These are phyloP conservation scores for Naematelia encephala DNA, from an alignment of 768 basidiomycete species.

Conservation along the genomic window DNA sequence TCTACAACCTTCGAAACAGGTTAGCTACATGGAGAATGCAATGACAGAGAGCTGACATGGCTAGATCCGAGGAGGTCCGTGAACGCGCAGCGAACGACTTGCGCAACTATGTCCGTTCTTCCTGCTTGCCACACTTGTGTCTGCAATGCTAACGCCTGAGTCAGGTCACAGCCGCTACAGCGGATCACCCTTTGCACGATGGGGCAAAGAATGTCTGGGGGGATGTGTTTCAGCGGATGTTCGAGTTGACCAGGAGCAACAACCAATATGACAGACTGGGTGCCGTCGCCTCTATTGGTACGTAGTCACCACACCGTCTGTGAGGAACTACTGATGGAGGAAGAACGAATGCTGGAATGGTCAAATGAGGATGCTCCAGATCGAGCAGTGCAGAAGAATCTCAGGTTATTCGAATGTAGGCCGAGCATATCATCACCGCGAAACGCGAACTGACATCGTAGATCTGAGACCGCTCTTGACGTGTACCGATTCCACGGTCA, in stretches of 20 bases:
- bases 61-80: slow-evolving; percentile 64
- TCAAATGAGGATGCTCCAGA: slow-evolving; percentile 42
- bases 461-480: slow-evolving; percentile 87
- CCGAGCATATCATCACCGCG: background rate
- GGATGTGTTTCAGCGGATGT: slow-evolving; percentile 39
- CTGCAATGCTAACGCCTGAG: background rate
- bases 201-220: slow-evolving; percentile 37
- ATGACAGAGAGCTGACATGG: background rate
- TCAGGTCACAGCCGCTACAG: slow-evolving; percentile 28
- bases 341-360: slow-evolving; percentile 34
- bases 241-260: slow-evolving; percentile 43
- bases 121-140: background rate
- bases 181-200: slow-evolving; percentile 41
- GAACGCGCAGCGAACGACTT: slow-evolving; percentile 59
- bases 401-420: slow-evolving; percentile 43
- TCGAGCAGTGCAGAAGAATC: slow-evolving; percentile 32
- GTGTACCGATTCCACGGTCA: slow-evolving; percentile 84
- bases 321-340: slow-evolving; percentile 1
- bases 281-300: slow-evolving; percentile 37
- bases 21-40: slow-evolving; percentile 51
- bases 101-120: slow-evolving; percentile 23
- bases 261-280: slow-evolving; percentile 39
- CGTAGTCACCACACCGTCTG: slow-evolving; percentile 2
- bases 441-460: slow-evolving; percentile 65
- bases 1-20: slow-evolving; percentile 34